Conservation (phyloP, 78 protist species). For the Speleostelium caveatum region DNA sequence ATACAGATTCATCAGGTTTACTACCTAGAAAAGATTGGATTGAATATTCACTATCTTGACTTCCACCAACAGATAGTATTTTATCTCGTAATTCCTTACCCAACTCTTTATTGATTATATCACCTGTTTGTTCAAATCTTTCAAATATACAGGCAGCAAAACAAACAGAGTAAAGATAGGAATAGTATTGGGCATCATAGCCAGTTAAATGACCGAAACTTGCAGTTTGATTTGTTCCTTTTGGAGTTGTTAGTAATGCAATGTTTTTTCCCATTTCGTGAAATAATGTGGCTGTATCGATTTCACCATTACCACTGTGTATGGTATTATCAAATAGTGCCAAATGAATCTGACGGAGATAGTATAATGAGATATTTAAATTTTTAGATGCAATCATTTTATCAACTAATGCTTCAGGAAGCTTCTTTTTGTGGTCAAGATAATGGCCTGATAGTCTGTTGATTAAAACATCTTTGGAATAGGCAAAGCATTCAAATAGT, state of each 20-base stretch:
- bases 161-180: slow-evolving; percentile 81
- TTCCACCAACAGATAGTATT: background rate
- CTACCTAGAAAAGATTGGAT: background rate
- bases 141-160: slow-evolving; percentile 6
- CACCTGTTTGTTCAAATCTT: background rate
- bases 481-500: slow-evolving; percentile 74
- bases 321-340: too few species aligned
- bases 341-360: too few species aligned
- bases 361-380: slow-evolving; percentile 29
- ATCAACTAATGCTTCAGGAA: slow-evolving; percentile 71
- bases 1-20: background rate
- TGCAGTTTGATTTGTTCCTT: slow-evolving; percentile 77
- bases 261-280: background rate
- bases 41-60: background rate
- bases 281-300: too few species aligned
- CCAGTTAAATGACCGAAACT: slow-evolving; percentile 79
- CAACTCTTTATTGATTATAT: background rate
- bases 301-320: too few species aligned
- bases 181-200: slow-evolving; percentile 91
- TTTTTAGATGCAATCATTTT: slow-evolving; percentile 55
- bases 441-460: slow-evolving; percentile 46
- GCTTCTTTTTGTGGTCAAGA: slow-evolving; percentile 29
- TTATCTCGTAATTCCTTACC: background rate
- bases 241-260: slow-evolving; percentile 6
- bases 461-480: background rate